phyloP scores from a whole-genome alignment of 2,329 filamentous ascomycete genomes.

The Septoria petroselini region DNA sequence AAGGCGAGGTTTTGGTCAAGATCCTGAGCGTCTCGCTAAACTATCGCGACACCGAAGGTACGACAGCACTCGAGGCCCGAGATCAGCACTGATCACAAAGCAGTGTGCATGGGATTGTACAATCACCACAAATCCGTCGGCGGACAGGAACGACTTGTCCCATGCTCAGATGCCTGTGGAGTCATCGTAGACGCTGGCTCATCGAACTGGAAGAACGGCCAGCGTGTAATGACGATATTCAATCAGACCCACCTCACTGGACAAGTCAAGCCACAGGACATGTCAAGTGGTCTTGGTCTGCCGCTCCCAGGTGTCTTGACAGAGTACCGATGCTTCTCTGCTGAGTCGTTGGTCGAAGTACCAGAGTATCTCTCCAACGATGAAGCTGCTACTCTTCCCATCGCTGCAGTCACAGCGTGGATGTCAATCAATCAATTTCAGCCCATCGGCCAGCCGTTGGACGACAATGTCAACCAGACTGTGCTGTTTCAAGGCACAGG shows the following conservation, averaged over 20 bases:
- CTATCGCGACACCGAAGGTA: constrained; percentile 51
- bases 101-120: constrained; percentile 65
- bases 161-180: constrained; percentile 70
- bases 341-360: constrained; percentile 53
- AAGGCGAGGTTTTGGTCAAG: constrained; percentile 51
- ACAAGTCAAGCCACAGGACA: constrained; percentile 56
- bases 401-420: constrained; percentile 64
- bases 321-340: constrained; percentile 59
- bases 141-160: constrained; percentile 51
- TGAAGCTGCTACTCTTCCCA: constrained; percentile 60
- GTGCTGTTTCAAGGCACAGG: constrained; percentile 46
- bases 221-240: constrained; percentile 67
- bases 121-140: constrained; percentile 59
- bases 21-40: constrained; percentile 54
- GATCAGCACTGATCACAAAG: neutral
- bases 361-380: constrained; percentile 58
- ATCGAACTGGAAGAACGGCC: constrained; percentile 53
- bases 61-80: neutral
- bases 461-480: constrained; percentile 35
- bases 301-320: constrained; percentile 58
- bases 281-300: constrained; percentile 59
- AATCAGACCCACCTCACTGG: constrained; percentile 56
- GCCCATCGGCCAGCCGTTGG: constrained; percentile 52
- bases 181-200: constrained; percentile 53
- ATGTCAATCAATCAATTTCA: constrained; percentile 62